Evolutionary conservation across 257 asterid genomes (phyloP), one percentile per base, ranked within the genome.

Genomic region (Salvia rosmarinus): DNA sequence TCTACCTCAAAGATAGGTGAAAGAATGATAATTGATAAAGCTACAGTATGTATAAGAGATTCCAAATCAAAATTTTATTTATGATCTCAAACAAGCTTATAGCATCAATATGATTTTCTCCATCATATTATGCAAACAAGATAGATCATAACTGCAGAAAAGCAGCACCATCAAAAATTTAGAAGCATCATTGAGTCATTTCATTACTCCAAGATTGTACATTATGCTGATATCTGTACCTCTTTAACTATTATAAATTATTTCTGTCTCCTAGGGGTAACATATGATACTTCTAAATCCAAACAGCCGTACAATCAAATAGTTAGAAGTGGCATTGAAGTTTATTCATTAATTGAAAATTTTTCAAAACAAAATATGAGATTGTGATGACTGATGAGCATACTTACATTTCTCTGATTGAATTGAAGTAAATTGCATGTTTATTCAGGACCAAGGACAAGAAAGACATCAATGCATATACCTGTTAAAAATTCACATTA

Each of bases 381-480:
- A 73, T 39, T 25, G 9, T 17, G 21, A 69, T n/a, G n/a, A n/a
- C n/a, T n/a, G n/a, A n/a, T 19, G 39, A 71, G 20, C 21, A 58
- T 63, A 80, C 99, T 89, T 85, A 95, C 99, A 91, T 81, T 81
- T 91, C 98, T 83, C 98, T 84, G 69, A 91, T 66, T 64, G 99
- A 91, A 81, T 91, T 85, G 90, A 91, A 95, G 85, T 91, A 95
- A 72, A 95, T 88, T 64, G 99, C 82, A 54, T 90, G 81, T 74
- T 79, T 72, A 63, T 85, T 83, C 66, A 91, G 77, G 71, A 91
- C 76, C 74, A 95, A 89, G 60, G 96, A 88, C 81, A 95, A 81
- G 93, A 95, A 95, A 69, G 99, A 95, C 83, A 80, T 89, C 84
- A 91, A 73, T 21, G 99, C 98, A 88, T 89, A 95, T 67, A 95